Conservation (phyloP, 345 rosid genomes). For the Ceriops decandra region DNA sequence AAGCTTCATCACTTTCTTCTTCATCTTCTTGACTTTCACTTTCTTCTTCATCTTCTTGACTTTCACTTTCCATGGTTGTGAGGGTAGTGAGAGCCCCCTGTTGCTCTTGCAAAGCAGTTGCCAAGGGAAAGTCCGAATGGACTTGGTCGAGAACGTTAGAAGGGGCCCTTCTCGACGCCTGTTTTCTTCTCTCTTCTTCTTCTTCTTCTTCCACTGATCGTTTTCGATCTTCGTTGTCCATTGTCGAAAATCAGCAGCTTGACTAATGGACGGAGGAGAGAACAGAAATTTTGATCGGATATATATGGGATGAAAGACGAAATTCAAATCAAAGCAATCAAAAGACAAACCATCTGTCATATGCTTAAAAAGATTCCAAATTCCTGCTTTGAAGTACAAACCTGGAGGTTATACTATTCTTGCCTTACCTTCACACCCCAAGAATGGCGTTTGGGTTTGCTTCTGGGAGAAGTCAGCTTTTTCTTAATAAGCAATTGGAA, state of each 20-base stretch:
- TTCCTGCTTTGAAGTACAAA: constrained; percentile 18
- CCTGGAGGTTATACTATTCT: constrained; percentile 17
- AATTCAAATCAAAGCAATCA: constrained; percentile 27
- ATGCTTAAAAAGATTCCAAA: constrained; percentile 15
- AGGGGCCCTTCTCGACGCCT: constrained; percentile 26
- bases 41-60: background rate
- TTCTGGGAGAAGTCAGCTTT: constrained; percentile 26
- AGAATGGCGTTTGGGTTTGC: constrained; percentile 16
- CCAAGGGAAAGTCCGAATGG: constrained; percentile 36
- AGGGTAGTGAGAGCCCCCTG: constrained; percentile 22
- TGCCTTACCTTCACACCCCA: background rate
- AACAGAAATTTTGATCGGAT: background rate
- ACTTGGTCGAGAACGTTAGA: constrained; percentile 28
- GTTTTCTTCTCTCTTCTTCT: constrained; percentile 15
- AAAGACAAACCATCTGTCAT: constrained; percentile 14
- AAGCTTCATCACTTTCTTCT: constrained; percentile 13
- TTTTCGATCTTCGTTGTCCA: constrained; percentile 19
- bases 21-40: background rate
- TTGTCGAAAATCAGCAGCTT: background rate
- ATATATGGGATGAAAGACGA: constrained; percentile 17
- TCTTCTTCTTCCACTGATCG: constrained; percentile 24
- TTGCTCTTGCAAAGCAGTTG: constrained; percentile 37
- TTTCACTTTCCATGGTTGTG: constrained; percentile 39
- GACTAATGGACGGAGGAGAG: background rate
- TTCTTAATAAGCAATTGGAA: constrained; percentile 20